phyloP scores from a whole-genome alignment of 352 stramenopile genomes.

The Phytophthora fragariaefolia region DNA sequence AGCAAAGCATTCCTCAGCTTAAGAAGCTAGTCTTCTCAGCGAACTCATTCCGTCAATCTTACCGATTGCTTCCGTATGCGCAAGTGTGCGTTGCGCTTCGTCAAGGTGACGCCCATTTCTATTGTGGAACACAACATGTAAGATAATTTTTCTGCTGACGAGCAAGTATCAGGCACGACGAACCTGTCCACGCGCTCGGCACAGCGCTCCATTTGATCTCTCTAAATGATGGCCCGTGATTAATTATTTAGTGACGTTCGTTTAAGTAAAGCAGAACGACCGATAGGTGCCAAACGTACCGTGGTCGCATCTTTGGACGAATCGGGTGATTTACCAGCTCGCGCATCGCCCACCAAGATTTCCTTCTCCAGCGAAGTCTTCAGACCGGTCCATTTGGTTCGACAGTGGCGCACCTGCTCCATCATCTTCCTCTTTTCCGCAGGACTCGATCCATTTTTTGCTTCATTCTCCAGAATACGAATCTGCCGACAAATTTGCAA shows the following conservation, averaged over 20 bases:
- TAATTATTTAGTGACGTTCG: not conserved
- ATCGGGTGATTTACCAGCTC: constrained; percentile 25
- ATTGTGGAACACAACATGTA: not conserved
- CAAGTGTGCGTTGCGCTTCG: constrained; percentile 74
- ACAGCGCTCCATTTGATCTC: constrained; percentile 53
- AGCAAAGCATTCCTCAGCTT: not conserved
- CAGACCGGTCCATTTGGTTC: constrained; percentile 53
- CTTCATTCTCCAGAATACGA: constrained; percentile 70
- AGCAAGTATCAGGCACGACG: not conserved
- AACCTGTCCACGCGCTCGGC: constrained; percentile 55
- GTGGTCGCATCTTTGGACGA: constrained; percentile 34
- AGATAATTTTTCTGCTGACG: not conserved
- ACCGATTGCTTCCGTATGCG: constrained; percentile 78
- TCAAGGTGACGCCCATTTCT: constrained; percentile 77
- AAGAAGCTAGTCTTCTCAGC: not conserved
- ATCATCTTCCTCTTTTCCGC: constrained; percentile 51
- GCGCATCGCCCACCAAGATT: constrained; percentile 56
- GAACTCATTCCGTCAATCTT: not conserved
- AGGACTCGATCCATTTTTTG: constrained; percentile 37
- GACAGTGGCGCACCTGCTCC: constrained; percentile 54
- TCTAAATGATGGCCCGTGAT: constrained; percentile 26
- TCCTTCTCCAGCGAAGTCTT: constrained; percentile 67
- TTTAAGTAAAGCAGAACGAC: not conserved
- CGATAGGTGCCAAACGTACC: constrained; percentile 8
- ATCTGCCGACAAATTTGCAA: constrained; percentile 38